A percentile compares a stretch with the other conserved stretches of the same genome.
These are phyloP conservation scores for Paramecium octaurelia DNA, from an alignment of 73 alveolate genomes.

Conservation along the genomic window DNA sequence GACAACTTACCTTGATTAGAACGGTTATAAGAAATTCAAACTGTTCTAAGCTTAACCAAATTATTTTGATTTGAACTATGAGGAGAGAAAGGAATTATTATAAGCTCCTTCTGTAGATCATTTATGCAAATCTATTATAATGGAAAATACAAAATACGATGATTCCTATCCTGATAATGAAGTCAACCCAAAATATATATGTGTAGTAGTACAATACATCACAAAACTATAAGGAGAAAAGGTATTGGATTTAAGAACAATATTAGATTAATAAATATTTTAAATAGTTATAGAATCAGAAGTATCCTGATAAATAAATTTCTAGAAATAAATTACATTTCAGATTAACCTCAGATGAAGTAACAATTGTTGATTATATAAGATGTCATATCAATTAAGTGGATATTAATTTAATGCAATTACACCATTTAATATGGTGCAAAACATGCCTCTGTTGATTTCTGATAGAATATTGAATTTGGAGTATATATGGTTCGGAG, in stretches of 20 bases:
- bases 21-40: constrained; percentile 22
- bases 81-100: constrained; percentile 22
- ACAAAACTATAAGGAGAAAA: constrained; percentile 42
- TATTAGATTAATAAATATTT: constrained; percentile 16
- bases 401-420: constrained; percentile 52
- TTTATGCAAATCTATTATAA: constrained; percentile 31
- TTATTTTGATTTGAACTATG: constrained; percentile 37
- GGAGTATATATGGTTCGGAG: constrained; percentile 59
- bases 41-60: neutral
- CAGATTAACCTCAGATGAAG: constrained; percentile 44
- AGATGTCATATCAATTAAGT: constrained; percentile 1
- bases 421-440: constrained; percentile 35
- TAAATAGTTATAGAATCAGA: neutral
- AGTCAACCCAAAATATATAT: constrained; percentile 18
- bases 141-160: constrained; percentile 33
- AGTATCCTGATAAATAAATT: constrained; percentile 13
- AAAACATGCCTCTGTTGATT: constrained; percentile 31
- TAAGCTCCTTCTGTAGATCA: constrained; percentile 45
- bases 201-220: constrained; percentile 45
- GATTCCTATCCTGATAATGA: neutral
- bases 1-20: neutral
- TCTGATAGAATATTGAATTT: constrained; percentile 17
- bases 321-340: constrained; percentile 46
- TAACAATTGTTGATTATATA: neutral
- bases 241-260: neutral